These are phyloP conservation scores for Rhizopogon vinicolor DNA, from an alignment of 768 basidiomycete species.

Conservation along the genomic window DNA sequence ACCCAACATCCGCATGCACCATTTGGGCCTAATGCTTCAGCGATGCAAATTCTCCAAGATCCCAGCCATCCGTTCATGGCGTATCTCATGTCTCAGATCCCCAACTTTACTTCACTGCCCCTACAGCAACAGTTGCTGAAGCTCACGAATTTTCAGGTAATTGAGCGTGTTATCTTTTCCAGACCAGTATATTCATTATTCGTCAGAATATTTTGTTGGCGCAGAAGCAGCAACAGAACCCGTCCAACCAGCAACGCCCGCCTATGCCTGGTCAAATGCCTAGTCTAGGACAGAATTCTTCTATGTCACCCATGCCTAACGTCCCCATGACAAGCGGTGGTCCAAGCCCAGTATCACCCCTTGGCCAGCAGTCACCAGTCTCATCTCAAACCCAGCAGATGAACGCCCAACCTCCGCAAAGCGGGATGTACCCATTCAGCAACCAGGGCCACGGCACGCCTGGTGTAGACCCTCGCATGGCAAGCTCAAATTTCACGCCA, in stretches of 20 bases:
- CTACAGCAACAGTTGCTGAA: constrained; percentile 55
- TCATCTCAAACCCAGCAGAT: constrained; percentile 25
- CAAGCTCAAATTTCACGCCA: constrained; percentile 19
- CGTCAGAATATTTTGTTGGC: constrained; percentile 13
- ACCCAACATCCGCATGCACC: constrained; percentile 13
- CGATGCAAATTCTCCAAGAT: constrained; percentile 44
- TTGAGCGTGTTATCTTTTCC: neutral
- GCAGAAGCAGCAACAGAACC: constrained; percentile 26
- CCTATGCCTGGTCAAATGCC: constrained; percentile 20
- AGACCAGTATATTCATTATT: constrained; percentile 2
- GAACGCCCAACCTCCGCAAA: constrained; percentile 24
- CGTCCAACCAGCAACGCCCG: constrained; percentile 19
- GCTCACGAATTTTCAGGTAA: constrained; percentile 50
- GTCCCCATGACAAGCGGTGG: constrained; percentile 20
- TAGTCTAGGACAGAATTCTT: constrained; percentile 23
- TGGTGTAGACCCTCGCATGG: constrained; percentile 28
- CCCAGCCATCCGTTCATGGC: constrained; percentile 56
- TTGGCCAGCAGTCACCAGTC: constrained; percentile 23
- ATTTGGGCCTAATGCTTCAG: constrained; percentile 31
- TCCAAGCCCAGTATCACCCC: constrained; percentile 25
- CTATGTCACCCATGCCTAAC: constrained; percentile 22
- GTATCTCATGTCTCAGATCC: constrained; percentile 47
- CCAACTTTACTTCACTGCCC: constrained; percentile 50
- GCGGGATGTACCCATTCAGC: constrained; percentile 25
- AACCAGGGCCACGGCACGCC: constrained; percentile 17